phyloP scores from a whole-genome alignment of 495 filamentous ascomycete species.

The Podospora pseudopauciseta region DNA sequence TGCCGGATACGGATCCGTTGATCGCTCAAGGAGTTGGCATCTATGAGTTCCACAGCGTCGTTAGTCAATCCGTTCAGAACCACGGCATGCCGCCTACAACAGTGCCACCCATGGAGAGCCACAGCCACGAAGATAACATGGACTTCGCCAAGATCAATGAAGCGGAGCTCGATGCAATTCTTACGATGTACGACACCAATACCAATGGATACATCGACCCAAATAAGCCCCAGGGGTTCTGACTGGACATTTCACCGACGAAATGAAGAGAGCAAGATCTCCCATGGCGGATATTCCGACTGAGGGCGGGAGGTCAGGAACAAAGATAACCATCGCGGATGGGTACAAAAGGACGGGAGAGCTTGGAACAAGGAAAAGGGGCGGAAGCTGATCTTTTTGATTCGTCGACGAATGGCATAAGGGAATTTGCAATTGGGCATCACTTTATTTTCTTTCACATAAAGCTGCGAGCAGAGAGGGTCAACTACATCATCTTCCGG shows the following conservation, averaged over 20 bases:
- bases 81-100: neutral
- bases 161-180: slow-evolving; percentile 14
- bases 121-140: neutral
- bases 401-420: neutral
- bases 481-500: neutral
- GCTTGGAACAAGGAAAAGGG: neutral
- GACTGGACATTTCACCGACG: neutral
- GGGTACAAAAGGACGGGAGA: neutral
- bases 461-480: neutral
- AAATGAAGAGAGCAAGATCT: neutral
- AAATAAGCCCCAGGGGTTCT: neutral
- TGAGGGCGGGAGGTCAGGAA: neutral
- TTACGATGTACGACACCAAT: slow-evolving; percentile 8
- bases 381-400: neutral
- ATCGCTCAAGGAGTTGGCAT: slow-evolving; percentile 14
- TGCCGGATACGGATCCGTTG: slow-evolving; percentile 9
- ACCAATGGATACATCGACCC: neutral
- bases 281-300: neutral
- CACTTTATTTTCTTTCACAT: neutral
- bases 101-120: neutral
- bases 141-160: slow-evolving; percentile 4
- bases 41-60: neutral
- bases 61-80: neutral
- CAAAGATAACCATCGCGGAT: neutral
- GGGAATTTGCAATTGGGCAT: neutral